Base-by-base conservation (phyloP, 2,329 filamentous ascomycete species). In the Fusarium pininemorale region DNA sequence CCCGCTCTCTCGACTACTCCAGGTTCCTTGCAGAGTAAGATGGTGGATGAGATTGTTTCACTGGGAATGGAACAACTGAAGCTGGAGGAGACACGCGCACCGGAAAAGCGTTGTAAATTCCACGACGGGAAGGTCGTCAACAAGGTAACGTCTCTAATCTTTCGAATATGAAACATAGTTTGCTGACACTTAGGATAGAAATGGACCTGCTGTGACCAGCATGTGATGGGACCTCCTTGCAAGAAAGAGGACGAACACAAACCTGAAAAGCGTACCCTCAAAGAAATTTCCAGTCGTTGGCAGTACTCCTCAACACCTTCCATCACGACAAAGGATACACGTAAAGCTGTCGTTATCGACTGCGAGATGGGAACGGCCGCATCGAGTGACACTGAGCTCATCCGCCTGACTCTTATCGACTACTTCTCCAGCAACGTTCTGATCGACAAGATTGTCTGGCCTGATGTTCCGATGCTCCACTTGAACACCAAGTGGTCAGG, bases 331-430 rank as follows among this genome's bases (percentile, higher is more conserved):
- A 56, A 42, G 3, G 7, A 56, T 1, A 22, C 44, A 5, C 69
- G 50, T 13, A 55, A 42, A 32, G 81, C 76, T 6, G 83, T 90
- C 7, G 86, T 84, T 0, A 79, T 90, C 7, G 87, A 89, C 69
- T 90, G 88, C 70, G 88, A 90, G 71, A 89, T 90, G 87, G 87
- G 88, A 22, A 83, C 81, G 0, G 80, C 85, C 4, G 72, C 74
- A 14, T 79, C 79, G 10, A 83, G 85, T 12, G 86, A 89, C 15
- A 78, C 80, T 0, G 87, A 89, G 69, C 79, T 90, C 13, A 88
- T 90, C 65, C 86, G 87, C 7, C 47, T 90, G 3, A 86, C 85
- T 1, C 75, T 73, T 1, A 75, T 90, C 32, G 88, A 89, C 75
- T 88, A 86, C 74, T 88, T 89, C 75, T 83, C 85, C 2, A 82